phyloP scores from a whole-genome alignment of 352 stramenopile genomes.

The Phytophthora pisi region DNA sequence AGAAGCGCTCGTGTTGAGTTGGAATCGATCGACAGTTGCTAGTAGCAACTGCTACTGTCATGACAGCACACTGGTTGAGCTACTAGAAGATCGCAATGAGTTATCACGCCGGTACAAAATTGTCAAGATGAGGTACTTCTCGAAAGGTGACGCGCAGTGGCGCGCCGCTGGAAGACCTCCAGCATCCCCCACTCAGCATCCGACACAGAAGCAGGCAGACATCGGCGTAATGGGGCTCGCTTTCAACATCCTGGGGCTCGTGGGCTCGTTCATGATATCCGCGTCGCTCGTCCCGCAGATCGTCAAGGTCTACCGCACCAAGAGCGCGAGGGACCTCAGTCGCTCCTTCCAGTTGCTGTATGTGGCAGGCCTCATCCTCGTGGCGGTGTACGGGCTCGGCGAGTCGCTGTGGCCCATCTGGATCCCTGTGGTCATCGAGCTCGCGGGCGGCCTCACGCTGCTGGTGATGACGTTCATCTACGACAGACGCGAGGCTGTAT shows the following conservation, averaged over 20 bases:
- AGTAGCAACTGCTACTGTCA: no score
- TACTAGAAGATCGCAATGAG: background rate
- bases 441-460: conserved; percentile 37
- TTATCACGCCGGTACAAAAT: background rate
- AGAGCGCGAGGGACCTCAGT: conserved; percentile 52
- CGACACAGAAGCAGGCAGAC: background rate
- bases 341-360: conserved; percentile 48
- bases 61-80: background rate
- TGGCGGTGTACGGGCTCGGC: conserved; percentile 44
- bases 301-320: conserved; percentile 51
- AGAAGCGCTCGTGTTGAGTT: conserved; percentile 15
- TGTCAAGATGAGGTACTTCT: background rate
- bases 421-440: conserved; percentile 47
- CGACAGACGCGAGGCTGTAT: conserved; percentile 13
- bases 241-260: conserved; percentile 42
- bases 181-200: conserved; percentile 1
- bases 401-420: conserved; percentile 52
- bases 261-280: conserved; percentile 61
- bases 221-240: background rate
- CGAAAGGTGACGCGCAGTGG: background rate
- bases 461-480: conserved; percentile 46
- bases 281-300: conserved; percentile 59
- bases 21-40: background rate
- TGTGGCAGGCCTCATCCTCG: conserved; percentile 36
- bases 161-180: background rate